These are phyloP conservation scores for Tolypocladium inflatum DNA, from an alignment of 2,329 filamentous ascomycete genomes.

Conservation along the genomic window DNA sequence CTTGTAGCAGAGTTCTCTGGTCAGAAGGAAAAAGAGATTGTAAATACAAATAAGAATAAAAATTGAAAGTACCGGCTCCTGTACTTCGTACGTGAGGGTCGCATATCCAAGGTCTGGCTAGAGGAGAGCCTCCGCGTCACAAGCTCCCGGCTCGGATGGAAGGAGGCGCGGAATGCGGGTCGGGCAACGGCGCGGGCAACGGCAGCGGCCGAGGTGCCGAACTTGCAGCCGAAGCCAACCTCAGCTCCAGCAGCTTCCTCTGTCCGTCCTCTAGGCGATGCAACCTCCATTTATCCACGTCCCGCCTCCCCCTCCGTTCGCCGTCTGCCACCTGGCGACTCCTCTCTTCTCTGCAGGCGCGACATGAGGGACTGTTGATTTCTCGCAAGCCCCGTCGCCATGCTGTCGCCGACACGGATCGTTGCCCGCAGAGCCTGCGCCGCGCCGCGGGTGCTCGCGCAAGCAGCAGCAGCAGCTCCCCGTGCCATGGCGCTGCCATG, in stretches of 20 bases:
- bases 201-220: background rate
- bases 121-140: background rate
- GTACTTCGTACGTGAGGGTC: background rate
- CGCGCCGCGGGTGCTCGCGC: background rate
- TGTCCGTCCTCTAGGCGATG: background rate
- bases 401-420: constrained; percentile 2
- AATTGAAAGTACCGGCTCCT: too few species aligned
- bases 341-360: background rate
- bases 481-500: too few species aligned
- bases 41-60: too few species aligned
- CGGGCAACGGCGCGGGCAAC: background rate
- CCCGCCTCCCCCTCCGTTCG: background rate
- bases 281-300: background rate
- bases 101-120: background rate
- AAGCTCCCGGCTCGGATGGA: background rate
- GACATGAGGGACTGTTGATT: background rate
- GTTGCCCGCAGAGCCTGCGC: background rate
- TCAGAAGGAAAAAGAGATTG: background rate
- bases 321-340: background rate
- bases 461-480: background rate
- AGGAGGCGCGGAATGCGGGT: background rate
- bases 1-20: background rate
- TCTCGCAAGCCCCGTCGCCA: background rate
- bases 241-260: background rate
- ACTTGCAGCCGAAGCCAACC: background rate